phyloP scores from a whole-genome alignment of 371 early-diverging fungal genomes.

The Mortierella sp. region DNA sequence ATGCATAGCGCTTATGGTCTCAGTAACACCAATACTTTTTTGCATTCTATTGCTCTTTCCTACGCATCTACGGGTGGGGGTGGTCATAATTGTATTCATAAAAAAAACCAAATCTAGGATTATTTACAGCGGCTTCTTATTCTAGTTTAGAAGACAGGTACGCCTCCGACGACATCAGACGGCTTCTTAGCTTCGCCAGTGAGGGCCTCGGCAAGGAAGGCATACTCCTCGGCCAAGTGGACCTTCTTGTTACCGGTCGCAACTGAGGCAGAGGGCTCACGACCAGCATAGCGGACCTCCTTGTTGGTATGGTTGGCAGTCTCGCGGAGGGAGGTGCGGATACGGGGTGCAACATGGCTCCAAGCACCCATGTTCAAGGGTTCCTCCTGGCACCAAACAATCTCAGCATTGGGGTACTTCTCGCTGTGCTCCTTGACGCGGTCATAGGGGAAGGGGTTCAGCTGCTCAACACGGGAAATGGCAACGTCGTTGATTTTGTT shows the following conservation, averaged over 20 bases:
- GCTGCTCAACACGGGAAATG: conserved; percentile 95
- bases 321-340: conserved; percentile 82
- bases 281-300: conserved; percentile 86
- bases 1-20: too few species aligned
- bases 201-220: conserved; percentile 85
- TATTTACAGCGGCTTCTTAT: conserved; percentile 4
- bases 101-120: neutral
- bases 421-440: conserved; percentile 86
- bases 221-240: conserved; percentile 93
- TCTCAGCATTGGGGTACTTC: conserved; percentile 89
- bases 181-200: conserved; percentile 78
- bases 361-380: conserved; percentile 95
- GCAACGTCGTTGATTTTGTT: conserved; percentile 88
- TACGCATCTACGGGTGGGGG: too few species aligned
- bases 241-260: conserved; percentile 98
- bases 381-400: conserved; percentile 97
- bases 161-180: conserved; percentile 72
- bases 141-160: conserved; percentile 66
- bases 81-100: conserved; percentile 1
- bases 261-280: conserved; percentile 93
- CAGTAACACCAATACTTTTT: too few species aligned
- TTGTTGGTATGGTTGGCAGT: conserved; percentile 78
- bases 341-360: conserved; percentile 88
- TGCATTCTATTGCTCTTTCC: too few species aligned
- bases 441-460: conserved; percentile 97